These are phyloP conservation scores for Rhodotorula babjevae DNA, from an alignment of 768 basidiomycete species.

Conservation along the genomic window DNA sequence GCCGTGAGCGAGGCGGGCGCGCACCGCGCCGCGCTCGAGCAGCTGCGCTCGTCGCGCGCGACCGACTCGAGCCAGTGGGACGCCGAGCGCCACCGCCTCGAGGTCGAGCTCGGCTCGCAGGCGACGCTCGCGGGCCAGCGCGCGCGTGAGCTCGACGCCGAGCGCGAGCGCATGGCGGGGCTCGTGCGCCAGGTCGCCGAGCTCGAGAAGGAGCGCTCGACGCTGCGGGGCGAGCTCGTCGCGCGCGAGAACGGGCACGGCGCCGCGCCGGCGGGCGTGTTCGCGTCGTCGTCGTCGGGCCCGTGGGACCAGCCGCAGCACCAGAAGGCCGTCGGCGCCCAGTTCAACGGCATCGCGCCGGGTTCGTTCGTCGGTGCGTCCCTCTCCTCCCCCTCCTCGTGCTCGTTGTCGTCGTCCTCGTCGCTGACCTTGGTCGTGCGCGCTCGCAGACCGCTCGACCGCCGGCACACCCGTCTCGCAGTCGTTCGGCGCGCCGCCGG, in stretches of 20 bases:
- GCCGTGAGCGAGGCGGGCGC: not conserved
- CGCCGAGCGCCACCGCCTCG: not conserved
- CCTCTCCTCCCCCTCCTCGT: rapidly evolving
- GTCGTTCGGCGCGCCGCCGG: not conserved
- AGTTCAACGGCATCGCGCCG: not conserved
- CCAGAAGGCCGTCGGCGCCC: not conserved
- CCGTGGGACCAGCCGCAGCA: not conserved
- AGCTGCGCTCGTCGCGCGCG: not conserved
- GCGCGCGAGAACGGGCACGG: not conserved
- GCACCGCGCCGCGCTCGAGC: not conserved
- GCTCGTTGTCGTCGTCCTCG: too few relatives aligned
- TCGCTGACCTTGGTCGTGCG: not conserved
- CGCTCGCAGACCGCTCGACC: not conserved
- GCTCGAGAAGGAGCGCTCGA: not conserved
- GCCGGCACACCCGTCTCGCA: not conserved
- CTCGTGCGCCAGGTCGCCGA: not conserved
- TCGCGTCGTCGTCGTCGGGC: too few relatives aligned
- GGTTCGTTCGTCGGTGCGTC: not conserved
- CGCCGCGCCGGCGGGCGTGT: not conserved
- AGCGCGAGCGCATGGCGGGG: not conserved
- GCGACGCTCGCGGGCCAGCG: not conserved
- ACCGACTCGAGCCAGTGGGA: not conserved
- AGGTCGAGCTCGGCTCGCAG: constrained; percentile 5
- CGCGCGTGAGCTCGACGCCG: not conserved
- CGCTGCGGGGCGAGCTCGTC: not conserved